These are phyloP conservation scores for Termitomyces sp. DNA, from an alignment of 768 basidiomycete species.

Conservation along the genomic window DNA sequence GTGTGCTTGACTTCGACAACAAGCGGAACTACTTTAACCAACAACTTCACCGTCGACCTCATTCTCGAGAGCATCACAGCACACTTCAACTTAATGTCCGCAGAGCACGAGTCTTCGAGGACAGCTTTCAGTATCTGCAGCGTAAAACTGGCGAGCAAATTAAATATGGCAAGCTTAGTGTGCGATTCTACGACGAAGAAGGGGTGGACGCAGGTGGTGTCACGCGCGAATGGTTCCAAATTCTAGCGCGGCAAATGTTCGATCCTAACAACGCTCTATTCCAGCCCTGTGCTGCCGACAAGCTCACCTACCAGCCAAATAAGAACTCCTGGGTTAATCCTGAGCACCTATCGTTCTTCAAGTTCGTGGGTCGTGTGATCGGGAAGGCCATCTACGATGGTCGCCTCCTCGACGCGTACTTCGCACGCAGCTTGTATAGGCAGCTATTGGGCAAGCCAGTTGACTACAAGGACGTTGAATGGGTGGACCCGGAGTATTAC, in stretches of 20 bases:
- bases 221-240: conserved; percentile 98
- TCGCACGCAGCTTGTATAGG: conserved; percentile 93
- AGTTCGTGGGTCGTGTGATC: conserved; percentile 96
- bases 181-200: conserved; percentile 95
- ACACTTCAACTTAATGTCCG: conserved; percentile 89
- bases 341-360: conserved; percentile 96
- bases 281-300: conserved; percentile 95
- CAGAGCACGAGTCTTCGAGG: conserved; percentile 90
- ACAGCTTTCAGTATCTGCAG: conserved; percentile 91
- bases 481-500: conserved; percentile 98
- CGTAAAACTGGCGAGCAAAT: conserved; percentile 92
- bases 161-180: conserved; percentile 95
- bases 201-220: conserved; percentile 99
- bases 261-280: conserved; percentile 98
- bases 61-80: conserved; percentile 74
- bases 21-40: conserved; percentile 96
- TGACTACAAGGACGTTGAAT: conserved; percentile 94
- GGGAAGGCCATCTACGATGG: conserved; percentile 98
- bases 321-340: conserved; percentile 92
- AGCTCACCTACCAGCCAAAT: conserved; percentile 94
- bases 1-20: conserved; percentile 98
- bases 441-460: conserved; percentile 93
- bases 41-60: conserved; percentile 82
- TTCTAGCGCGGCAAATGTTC: conserved; percentile 97
- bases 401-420: conserved; percentile 94